A percentile compares a stretch with the other conserved stretches of the same genome.
Evolutionary conservation across 73 alveolate genomes (phyloP).

Genomic region (Loxodes magnus): DNA sequence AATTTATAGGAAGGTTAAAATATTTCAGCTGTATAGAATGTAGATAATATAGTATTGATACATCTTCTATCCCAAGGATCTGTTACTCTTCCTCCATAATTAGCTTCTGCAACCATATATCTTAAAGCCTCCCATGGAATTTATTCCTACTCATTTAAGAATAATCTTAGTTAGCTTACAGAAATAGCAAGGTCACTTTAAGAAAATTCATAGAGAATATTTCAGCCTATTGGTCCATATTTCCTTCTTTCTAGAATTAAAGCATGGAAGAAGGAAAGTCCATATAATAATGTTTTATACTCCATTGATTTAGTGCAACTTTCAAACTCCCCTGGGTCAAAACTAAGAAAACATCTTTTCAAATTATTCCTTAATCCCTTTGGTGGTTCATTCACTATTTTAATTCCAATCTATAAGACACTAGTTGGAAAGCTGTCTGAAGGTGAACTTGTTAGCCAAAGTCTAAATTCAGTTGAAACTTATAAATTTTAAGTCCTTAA

Average conservation of each 20-base stretch:
- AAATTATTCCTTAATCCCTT: conserved; percentile 92
- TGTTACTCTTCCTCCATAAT: conserved; percentile 99
- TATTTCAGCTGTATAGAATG: conserved; percentile 89
- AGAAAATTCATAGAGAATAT: conserved; percentile 99
- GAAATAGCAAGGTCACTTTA: conserved; percentile 74
- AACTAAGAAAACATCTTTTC: conserved; percentile 73
- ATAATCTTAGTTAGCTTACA: conserved; percentile 76
- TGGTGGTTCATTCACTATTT: conserved; percentile 97
- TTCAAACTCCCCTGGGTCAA: conserved; percentile 79
- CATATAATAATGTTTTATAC: conserved; percentile 82
- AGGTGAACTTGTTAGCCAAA: conserved; percentile 98
- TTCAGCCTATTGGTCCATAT: conserved; percentile 99
- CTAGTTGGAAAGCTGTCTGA: conserved; percentile 91
- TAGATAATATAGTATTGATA: conserved; percentile 68
- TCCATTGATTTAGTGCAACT: conserved; percentile 69
- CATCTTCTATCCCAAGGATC: conserved; percentile 97
- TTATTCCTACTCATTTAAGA: conserved; percentile 48
- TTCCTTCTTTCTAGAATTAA: conserved; percentile 97
- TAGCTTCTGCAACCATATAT: conserved; percentile 99
- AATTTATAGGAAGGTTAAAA: conserved; percentile 81
- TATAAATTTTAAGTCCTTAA: conserved; percentile 1
- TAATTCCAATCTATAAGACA: conserved; percentile 85
- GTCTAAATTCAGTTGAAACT: conserved; percentile 59
- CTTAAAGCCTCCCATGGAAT: conserved; percentile 98
- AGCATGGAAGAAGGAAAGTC: conserved; percentile 97